phyloP scores from a whole-genome alignment of 345 rosid genomes.

The Acer yangbiense region DNA sequence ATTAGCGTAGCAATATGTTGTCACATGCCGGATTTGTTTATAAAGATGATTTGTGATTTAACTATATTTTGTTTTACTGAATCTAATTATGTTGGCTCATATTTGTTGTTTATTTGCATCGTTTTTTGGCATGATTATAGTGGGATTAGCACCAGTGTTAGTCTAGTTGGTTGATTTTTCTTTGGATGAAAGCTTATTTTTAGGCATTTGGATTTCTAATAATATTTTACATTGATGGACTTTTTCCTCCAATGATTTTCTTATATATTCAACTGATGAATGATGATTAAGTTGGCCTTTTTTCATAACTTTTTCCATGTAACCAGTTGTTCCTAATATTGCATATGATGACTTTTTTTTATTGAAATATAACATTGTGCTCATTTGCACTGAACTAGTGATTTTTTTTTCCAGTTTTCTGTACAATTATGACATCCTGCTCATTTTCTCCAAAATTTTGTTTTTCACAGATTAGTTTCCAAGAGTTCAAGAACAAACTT shows the following conservation, averaged over 20 bases:
- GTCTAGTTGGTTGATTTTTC: background rate
- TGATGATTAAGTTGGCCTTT: background rate
- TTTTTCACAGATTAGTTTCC: constrained; percentile 84
- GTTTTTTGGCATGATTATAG: background rate
- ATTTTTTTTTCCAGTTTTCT: background rate
- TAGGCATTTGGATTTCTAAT: background rate
- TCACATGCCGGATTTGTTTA: background rate
- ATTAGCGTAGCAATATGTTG: background rate
- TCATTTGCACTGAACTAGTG: background rate
- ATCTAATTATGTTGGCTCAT: background rate
- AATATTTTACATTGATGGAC: background rate
- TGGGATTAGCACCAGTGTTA: background rate
- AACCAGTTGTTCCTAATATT: background rate
- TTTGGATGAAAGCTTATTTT: background rate
- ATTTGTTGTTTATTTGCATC: background rate
- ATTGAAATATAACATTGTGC: background rate
- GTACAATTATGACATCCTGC: background rate
- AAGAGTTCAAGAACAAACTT: constrained; percentile 91
- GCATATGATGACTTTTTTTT: background rate
- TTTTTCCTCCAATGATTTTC: background rate
- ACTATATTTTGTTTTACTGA: background rate
- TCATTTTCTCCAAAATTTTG: background rate
- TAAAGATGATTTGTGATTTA: background rate
- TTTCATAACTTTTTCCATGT: background rate
- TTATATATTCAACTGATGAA: background rate